Evolutionary conservation across 345 rosid genomes (phyloP).

Genomic region (Ricinus communis): DNA sequence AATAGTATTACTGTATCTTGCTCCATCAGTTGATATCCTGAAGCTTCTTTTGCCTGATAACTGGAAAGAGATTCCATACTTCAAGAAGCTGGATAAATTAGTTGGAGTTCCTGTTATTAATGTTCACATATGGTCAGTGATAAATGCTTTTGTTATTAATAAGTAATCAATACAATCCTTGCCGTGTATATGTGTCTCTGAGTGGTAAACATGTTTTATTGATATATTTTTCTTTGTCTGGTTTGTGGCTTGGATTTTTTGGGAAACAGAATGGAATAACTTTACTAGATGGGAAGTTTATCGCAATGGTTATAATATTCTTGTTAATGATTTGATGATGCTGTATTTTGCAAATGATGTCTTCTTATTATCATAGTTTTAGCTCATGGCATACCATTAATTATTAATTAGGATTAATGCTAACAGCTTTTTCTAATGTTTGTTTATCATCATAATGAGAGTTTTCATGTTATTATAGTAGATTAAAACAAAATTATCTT

Average conservation of each 20-base stretch:
- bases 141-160: conserved; percentile 11
- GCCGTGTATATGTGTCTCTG: background rate
- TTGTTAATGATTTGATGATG: background rate
- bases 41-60: conserved; percentile 85
- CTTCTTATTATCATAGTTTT: background rate
- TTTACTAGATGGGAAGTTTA: conserved; percentile 1
- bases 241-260: background rate
- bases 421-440: background rate
- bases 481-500: conserved; percentile 17
- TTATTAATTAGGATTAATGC: background rate
- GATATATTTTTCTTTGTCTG: background rate
- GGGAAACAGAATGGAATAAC: background rate
- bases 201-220: background rate
- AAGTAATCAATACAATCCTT: background rate
- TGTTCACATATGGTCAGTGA: conserved; percentile 93
- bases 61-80: conserved; percentile 82
- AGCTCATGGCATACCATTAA: background rate
- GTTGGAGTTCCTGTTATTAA: conserved; percentile 97
- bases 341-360: background rate
- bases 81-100: conserved; percentile 81
- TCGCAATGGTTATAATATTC: background rate
- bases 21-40: conserved; percentile 67
- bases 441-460: background rate
- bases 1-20: conserved; percentile 21
- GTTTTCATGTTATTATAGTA: background rate